These are phyloP conservation scores for Astragalus membranaceus DNA, from an alignment of 306 rosid species.

Conservation along the genomic window DNA sequence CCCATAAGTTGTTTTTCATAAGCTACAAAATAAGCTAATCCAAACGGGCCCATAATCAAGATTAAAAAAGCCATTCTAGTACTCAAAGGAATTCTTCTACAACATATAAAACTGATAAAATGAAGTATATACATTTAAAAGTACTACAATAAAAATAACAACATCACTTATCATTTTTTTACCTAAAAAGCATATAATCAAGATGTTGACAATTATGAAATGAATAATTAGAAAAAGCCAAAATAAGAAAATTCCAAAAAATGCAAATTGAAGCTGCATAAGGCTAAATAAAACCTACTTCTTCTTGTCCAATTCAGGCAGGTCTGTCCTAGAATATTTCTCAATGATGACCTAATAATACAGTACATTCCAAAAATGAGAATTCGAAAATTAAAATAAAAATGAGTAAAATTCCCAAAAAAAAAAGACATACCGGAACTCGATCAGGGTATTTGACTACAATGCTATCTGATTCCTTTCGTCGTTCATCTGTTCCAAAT, in stretches of 20 bases:
- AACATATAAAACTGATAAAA: not conserved
- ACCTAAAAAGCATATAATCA: not conserved
- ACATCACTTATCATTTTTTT: no score
- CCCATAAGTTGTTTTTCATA: no score
- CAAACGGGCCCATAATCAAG: no score
- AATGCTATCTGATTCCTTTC: conserved; percentile 34
- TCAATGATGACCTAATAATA: conserved; percentile 37
- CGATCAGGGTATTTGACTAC: conserved; percentile 40
- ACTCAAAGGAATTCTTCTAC: not conserved
- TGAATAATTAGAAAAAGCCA: not conserved
- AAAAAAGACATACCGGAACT: conserved; percentile 22
- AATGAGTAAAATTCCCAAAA: not conserved
- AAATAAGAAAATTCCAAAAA: not conserved
- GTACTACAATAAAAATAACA: not conserved
- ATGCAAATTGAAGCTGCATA: not conserved
- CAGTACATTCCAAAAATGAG: not conserved
- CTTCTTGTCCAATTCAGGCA: conserved; percentile 51
- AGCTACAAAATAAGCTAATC: no score
- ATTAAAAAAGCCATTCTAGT: not conserved
- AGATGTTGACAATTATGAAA: not conserved
- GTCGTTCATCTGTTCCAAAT: conserved; percentile 30
- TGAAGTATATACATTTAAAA: not conserved
- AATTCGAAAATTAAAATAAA: not conserved
- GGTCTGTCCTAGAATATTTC: conserved; percentile 38
- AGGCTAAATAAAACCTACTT: conserved; percentile 23